Conservation (phyloP, 306 rosid species). For the Malus orientalis region DNA sequence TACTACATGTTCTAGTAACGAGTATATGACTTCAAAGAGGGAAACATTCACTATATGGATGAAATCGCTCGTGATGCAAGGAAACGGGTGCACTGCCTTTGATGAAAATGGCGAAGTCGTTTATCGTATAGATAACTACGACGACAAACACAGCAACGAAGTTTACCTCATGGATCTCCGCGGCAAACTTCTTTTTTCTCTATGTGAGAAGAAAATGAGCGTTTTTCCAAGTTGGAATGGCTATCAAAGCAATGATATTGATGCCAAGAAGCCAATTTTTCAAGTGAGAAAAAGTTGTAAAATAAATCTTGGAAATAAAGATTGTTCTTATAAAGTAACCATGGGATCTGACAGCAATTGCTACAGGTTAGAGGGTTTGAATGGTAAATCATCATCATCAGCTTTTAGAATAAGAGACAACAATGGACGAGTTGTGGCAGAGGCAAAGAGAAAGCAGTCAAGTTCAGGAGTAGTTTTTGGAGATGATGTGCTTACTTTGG, state of each 20-base stretch:
- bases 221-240: conserved; percentile 13
- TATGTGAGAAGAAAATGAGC: conserved; percentile 6
- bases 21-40: conserved; percentile 12
- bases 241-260: not conserved
- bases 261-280: conserved; percentile 10
- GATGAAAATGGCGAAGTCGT: conserved; percentile 25
- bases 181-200: conserved; percentile 30
- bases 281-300: conserved; percentile 17
- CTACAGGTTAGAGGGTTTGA: conserved; percentile 22
- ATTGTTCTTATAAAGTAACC: conserved; percentile 4
- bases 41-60: conserved; percentile 38
- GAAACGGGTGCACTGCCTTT: conserved; percentile 36
- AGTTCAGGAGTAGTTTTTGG: conserved; percentile 24
- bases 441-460: conserved; percentile 17
- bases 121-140: conserved; percentile 34
- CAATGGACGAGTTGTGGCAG: conserved; percentile 20
- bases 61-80: conserved; percentile 40
- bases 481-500: conserved; percentile 35
- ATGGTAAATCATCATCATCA: conserved; percentile 13
- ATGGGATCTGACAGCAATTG: not conserved
- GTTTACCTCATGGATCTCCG: conserved; percentile 37
- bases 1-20: not conserved
- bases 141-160: conserved; percentile 21
- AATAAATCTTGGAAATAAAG: not conserved
- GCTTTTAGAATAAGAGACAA: conserved; percentile 12